Evolutionary conservation across 2,329 filamentous ascomycete species (phyloP).

Genomic region (Cercospora berteroae): DNA sequence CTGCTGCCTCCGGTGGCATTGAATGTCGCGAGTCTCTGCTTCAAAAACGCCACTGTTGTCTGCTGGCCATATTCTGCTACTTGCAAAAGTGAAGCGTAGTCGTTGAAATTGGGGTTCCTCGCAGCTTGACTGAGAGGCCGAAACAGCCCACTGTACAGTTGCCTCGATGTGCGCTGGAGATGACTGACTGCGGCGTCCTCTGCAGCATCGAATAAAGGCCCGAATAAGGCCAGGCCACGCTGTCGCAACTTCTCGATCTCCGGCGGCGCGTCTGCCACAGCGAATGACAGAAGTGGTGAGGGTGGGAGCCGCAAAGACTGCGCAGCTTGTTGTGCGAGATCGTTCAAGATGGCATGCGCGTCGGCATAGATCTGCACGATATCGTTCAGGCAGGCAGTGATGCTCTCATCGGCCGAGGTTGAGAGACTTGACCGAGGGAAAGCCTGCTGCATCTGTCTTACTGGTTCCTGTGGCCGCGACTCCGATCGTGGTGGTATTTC

Average conservation of each 20-base stretch:
- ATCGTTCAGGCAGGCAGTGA: constrained; percentile 1
- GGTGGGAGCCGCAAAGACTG: background rate
- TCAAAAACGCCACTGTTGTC: background rate
- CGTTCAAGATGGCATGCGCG: background rate
- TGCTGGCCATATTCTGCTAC: background rate
- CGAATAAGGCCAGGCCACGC: constrained; percentile 29
- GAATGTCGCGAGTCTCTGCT: background rate
- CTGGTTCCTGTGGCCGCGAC: background rate
- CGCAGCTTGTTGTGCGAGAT: background rate
- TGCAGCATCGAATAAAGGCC: constrained; percentile 29
- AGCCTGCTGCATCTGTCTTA: background rate
- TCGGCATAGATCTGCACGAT: constrained; percentile 6
- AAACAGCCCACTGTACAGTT: constrained; percentile 22
- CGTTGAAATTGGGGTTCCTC: background rate
- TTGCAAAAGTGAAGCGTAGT: background rate
- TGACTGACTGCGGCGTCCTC: constrained; percentile 31
- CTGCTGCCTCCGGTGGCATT: background rate
- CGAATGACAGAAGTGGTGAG: constrained; percentile 5
- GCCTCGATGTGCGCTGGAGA: constrained; percentile 30
- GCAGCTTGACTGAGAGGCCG: background rate
- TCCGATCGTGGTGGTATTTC: background rate
- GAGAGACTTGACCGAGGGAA: background rate
- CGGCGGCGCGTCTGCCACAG: constrained; percentile 4
- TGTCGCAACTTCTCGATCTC: constrained; percentile 33
- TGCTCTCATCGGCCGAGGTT: background rate